Evolutionary conservation across 2,329 filamentous ascomycete species (phyloP).

Genomic region (Apiospora phragmitis): DNA sequence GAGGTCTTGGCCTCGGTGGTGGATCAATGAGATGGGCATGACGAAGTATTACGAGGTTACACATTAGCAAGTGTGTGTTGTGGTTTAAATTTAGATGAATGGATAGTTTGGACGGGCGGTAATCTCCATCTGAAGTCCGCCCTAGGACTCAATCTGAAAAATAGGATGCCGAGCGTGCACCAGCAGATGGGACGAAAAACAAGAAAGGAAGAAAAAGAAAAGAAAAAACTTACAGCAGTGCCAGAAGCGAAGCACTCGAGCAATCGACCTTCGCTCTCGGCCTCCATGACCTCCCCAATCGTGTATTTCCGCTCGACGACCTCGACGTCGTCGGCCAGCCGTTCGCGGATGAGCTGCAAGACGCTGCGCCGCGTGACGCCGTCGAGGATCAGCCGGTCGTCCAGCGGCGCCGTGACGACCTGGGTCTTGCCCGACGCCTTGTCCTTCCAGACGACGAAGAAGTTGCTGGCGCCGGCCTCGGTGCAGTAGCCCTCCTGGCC

Average conservation of each 20-base stretch:
- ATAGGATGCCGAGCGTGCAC: background rate
- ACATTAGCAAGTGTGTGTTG: constrained; percentile 7
- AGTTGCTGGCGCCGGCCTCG: constrained; percentile 90
- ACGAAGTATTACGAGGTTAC: constrained; percentile 61
- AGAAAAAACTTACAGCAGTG: constrained; percentile 68
- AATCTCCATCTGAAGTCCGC: constrained; percentile 4
- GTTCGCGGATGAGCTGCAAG: constrained; percentile 68
- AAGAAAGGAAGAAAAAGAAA: background rate
- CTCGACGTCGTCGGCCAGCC: constrained; percentile 61
- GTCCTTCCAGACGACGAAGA: constrained; percentile 79
- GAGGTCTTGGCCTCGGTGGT: constrained; percentile 66
- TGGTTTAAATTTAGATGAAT: background rate
- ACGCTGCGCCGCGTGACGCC: constrained; percentile 85
- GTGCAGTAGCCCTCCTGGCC: constrained; percentile 77
- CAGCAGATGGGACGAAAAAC: background rate
- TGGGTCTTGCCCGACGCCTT: constrained; percentile 61
- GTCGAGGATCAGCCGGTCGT: constrained; percentile 81
- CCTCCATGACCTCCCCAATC: constrained; percentile 75
- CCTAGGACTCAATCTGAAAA: background rate
- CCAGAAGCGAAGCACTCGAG: constrained; percentile 85
- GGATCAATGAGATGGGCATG: constrained; percentile 66
- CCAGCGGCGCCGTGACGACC: constrained; percentile 81
- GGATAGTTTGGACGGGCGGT: background rate
- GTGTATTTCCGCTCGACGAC: constrained; percentile 82
- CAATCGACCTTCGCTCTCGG: constrained; percentile 71